Base-by-base conservation (phyloP, 106 monocot species). In the Dendrobium chrysotoxum region DNA sequence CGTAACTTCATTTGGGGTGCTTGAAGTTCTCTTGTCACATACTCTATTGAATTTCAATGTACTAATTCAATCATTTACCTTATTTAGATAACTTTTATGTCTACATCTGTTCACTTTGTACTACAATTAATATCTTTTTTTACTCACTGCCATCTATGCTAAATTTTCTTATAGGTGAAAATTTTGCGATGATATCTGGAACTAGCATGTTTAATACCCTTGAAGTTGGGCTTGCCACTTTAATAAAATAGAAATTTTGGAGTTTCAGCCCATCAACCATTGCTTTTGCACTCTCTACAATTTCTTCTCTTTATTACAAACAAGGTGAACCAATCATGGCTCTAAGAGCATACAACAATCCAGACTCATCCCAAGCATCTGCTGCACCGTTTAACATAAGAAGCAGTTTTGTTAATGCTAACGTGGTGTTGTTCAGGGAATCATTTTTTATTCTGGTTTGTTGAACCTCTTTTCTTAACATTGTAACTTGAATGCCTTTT, bases 341-440 rank as follows among this genome's bases (percentile, higher is more conserved):
- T 7, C 94, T 95, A 72, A 83, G 86, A 46, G 66, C 89, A 44
- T 90, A 98, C 77, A 85, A 65, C 82, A 83, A 90, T 46, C 91
- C 94, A 0, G 94, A 98, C 73, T 86, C 81, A 4, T 87, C 75
- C 53, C 88, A 88, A 71, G 86, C 89, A 42, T 89, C 92, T 40
- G 98, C 98, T n/a, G 95, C 98, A 65, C 91, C 92, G 26, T 98
- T 98, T 75, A 95, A 98, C 84, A 98, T 98, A 95, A 91, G 98
- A 50, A 92, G 89, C 81, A 92, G 98, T 10, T 95, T 95, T 84
- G 94, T 91, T 72, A 98, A 98, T 84, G 92, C 91, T 65, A 98
- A 92, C 20, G 91, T 91, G 76, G 90, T 95, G 61, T 83, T 95
- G 88, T 92, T 76, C 98, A 94, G 35, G 98, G 95, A 35, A 84